Percentiles rank a stretch among this genome's conserved stretches.
Evolutionary conservation across 176 grass and related monocot genomes (phyloP).

Genomic region (Oryza brachyantha): DNA sequence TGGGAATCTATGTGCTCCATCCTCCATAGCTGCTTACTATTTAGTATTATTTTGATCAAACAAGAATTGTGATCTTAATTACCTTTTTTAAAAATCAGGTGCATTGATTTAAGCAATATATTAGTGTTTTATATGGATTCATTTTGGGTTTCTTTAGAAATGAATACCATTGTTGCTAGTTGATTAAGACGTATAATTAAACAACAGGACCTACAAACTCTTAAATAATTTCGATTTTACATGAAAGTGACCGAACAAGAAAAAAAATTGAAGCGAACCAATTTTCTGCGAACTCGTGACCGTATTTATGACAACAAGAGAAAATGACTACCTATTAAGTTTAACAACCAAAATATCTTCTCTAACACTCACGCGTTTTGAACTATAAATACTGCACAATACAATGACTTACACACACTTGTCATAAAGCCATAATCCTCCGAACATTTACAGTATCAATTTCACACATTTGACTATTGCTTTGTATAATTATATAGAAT

Average conservation of each 20-base stretch:
- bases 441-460: neutral
- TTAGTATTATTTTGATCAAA: neutral
- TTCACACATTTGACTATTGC: neutral
- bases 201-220: neutral
- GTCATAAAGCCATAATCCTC: neutral
- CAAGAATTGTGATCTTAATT: neutral
- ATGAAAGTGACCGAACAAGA: neutral
- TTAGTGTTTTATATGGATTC: neutral
- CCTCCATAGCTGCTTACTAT: neutral
- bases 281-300: neutral
- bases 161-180: neutral
- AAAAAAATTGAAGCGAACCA: neutral
- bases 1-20: neutral
- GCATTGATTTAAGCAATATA: neutral
- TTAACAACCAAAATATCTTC: neutral
- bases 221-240: neutral
- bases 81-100: neutral
- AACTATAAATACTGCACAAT: neutral
- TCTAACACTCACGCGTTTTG: neutral
- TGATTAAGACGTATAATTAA: neutral
- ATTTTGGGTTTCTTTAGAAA: neutral
- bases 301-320: neutral
- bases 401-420: neutral
- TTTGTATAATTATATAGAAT: neutral
- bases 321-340: neutral